Percentiles rank a stretch among this genome's conserved stretches.
Conservation (phyloP, 2,329 filamentous ascomycete genomes). For the Venturia effusa region DNA sequence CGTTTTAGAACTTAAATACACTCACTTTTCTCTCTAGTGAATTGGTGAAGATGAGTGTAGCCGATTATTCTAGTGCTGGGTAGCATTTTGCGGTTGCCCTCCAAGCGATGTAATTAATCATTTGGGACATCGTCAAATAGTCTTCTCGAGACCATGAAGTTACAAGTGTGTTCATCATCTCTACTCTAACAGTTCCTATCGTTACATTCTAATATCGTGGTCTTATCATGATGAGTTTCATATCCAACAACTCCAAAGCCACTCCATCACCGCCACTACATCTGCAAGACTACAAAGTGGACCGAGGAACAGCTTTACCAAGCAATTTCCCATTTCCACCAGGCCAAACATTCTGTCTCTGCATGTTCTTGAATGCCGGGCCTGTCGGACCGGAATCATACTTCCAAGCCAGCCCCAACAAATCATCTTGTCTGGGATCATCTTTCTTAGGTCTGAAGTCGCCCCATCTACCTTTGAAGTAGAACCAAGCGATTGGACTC, state of each 20-base stretch:
- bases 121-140: too few species aligned
- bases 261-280: not conserved
- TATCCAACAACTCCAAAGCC: not conserved
- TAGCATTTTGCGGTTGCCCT: too few species aligned
- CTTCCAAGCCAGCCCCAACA: constrained; percentile 33
- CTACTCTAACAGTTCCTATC: not conserved
- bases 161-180: not conserved
- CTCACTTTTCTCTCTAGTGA: too few species aligned
- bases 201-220: not conserved
- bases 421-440: constrained; percentile 36
- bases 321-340: constrained; percentile 13
- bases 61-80: too few species aligned
- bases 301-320: not conserved
- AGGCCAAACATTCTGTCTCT: constrained; percentile 44
- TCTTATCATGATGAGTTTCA: not conserved
- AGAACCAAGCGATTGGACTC: constrained; percentile 43
- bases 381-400: constrained; percentile 50
- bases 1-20: too few species aligned
- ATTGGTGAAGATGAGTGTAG: too few species aligned
- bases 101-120: too few species aligned
- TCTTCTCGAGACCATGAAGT: too few species aligned
- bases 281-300: not conserved
- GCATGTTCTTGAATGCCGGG: constrained; percentile 41
- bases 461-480: constrained; percentile 51
- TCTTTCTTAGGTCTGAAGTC: constrained; percentile 47